Evolutionary conservation across 176 grass and related monocot species (phyloP), one percentile per base, ranked within the genome.

Genomic region (Puya raimondii): DNA sequence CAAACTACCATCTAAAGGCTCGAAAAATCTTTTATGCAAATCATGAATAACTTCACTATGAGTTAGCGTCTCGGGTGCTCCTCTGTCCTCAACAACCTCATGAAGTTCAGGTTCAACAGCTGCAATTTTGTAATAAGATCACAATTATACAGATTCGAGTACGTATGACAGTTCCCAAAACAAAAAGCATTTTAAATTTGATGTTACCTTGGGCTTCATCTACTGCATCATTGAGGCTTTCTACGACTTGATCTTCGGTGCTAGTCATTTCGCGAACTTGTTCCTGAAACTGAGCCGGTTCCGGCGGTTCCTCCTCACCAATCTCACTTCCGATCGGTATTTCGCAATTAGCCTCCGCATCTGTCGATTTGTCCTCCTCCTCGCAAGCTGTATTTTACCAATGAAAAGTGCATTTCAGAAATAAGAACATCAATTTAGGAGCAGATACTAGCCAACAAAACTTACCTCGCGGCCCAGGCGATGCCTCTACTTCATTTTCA

Each of bases 1-100:
- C 8, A 73, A 17, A 21, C 80, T 80, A 72, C 77, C 88, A 74
- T 92, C 86, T 27, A 87, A 9, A 42, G 84, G 91, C 54, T 86
- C 88, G 13, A 85, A 70, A 53, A 75, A 50, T 12, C 59, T 69
- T 65, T 88, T 80, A 15, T 77, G 81, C n/a, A 86, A 82, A 67
- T 73, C 78, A 80, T 71, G 56, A 65, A 80, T 53, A 21, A 15
- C 64, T 82, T 80, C 74, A 63, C 79, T 70, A 74, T 82, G 64
- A 79, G 52, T 84, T 75, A 78, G 82, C 4, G 67, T 79, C 65
- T 82, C 75, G 25, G 66, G 70, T 20, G 53, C 52, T 57, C 71
- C 52, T 57, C 71, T 81, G 33, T 90, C 82, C 70, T 88, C 82
- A 74, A 84, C 78, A 12, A 52, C 48, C 23, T 85, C 74, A 72